Percentiles rank a stretch among this genome's conserved stretches.
These are phyloP conservation scores for Mucuna pruriens DNA, from an alignment of 306 rosid species.

Conservation along the genomic window DNA sequence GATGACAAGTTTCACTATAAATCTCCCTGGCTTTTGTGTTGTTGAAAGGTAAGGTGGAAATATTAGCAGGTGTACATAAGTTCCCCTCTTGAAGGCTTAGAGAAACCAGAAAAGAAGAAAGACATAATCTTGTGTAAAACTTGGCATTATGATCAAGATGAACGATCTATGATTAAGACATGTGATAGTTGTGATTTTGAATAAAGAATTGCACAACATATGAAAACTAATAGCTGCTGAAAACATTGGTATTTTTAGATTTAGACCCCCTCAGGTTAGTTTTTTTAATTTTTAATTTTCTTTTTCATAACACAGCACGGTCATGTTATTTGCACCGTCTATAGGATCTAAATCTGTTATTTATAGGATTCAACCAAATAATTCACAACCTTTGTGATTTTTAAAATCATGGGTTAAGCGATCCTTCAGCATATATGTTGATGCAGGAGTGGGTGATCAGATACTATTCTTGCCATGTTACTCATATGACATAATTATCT, in stretches of 20 bases:
- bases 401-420: background rate
- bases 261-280: background rate
- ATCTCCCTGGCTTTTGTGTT: conserved; percentile 1
- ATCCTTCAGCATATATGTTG: background rate
- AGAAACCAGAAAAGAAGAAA: background rate
- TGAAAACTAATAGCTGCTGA: conserved; percentile 17
- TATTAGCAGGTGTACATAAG: conserved; percentile 46
- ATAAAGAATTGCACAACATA: conserved; percentile 44
- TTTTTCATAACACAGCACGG: background rate
- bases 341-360: background rate
- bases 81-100: conserved; percentile 25
- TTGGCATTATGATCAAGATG: conserved; percentile 3
- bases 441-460: background rate
- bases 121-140: conserved; percentile 24
- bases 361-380: background rate
- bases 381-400: background rate
- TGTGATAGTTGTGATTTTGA: conserved; percentile 43
- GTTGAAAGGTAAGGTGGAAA: conserved; percentile 22
- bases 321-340: background rate
- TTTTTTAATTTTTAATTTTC: background rate
- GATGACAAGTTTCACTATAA: conserved; percentile 25
- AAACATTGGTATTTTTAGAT: background rate
- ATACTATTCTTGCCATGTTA: too few relatives aligned
- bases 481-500: too few relatives aligned
- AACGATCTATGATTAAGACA: conserved; percentile 26